Conservation (phyloP, 2,329 filamentous ascomycete genomes). For the Arthrobotrys conoides region DNA sequence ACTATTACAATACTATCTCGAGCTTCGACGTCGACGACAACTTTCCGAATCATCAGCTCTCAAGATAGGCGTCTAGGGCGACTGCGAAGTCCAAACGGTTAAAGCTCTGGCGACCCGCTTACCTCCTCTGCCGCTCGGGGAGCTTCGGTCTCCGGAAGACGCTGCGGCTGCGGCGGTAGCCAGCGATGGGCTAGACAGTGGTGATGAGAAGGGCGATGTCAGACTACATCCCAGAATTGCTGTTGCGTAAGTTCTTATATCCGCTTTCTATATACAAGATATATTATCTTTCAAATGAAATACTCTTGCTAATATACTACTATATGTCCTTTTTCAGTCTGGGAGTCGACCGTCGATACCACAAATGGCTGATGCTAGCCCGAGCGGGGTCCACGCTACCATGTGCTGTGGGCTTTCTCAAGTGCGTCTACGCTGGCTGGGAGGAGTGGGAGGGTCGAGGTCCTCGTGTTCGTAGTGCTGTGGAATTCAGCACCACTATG, state of each 20-base stretch:
- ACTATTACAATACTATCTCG: neutral
- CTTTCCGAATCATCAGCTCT: neutral
- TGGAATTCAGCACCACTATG: constrained; percentile 76
- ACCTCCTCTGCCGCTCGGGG: constrained; percentile 48
- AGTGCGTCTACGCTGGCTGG: constrained; percentile 72
- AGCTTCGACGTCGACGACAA: too few relatives aligned
- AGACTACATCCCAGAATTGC: constrained; percentile 56
- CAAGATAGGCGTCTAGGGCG: constrained; percentile 11
- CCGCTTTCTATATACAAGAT: too few relatives aligned
- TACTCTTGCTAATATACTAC: neutral
- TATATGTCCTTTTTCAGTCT: constrained; percentile 67
- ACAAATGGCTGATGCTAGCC: constrained; percentile 79
- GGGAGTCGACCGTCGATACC: constrained; percentile 80
- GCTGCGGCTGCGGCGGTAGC: constrained; percentile 28
- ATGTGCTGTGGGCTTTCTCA: constrained; percentile 78
- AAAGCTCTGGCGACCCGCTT: constrained; percentile 57
- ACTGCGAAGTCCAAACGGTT: constrained; percentile 27
- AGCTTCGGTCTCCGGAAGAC: constrained; percentile 50
- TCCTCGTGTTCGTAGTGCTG: constrained; percentile 67
- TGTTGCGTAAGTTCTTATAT: constrained; percentile 30
- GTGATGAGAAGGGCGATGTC: constrained; percentile 37
- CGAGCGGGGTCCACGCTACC: constrained; percentile 80
- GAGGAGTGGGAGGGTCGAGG: constrained; percentile 40
- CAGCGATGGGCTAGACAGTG: constrained; percentile 44
- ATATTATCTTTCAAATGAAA: too few relatives aligned